Conservation (phyloP, 2,329 filamentous ascomycete species). For the Fusarium albidum region DNA sequence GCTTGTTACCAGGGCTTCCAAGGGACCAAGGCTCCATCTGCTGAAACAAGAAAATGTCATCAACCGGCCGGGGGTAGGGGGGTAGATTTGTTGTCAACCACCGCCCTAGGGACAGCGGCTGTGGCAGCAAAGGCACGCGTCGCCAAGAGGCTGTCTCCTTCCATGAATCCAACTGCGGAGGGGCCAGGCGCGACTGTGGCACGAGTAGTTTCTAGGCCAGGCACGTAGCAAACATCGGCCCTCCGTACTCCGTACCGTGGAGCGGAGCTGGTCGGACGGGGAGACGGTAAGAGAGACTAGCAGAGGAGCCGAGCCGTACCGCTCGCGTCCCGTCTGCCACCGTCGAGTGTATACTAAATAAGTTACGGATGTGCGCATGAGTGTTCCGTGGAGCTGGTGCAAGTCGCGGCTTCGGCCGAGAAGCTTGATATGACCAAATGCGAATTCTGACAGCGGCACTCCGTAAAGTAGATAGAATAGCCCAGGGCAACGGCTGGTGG, state of each 20-base stretch:
- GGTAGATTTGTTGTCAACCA: too few relatives aligned
- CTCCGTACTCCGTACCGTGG: too few relatives aligned
- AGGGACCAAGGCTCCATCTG: too few relatives aligned
- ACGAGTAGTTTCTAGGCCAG: slow-evolving; percentile 16
- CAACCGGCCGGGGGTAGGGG: too few relatives aligned
- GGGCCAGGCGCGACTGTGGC: slow-evolving; percentile 8
- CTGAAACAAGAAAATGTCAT: too few relatives aligned
- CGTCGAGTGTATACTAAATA: slow-evolving; percentile 29
- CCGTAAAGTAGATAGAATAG: too few relatives aligned
- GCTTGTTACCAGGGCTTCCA: too few relatives aligned
- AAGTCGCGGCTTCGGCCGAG: slow-evolving; percentile 28
- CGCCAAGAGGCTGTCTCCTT: slow-evolving; percentile 14
- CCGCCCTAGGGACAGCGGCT: too few relatives aligned
- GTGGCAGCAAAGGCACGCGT: slow-evolving; percentile 18
- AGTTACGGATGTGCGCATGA: too few relatives aligned
- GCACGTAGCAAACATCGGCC: too few relatives aligned
- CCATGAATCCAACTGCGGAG: slow-evolving; percentile 18
- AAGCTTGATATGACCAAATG: slow-evolving; percentile 13
- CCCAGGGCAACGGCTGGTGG: too few relatives aligned
- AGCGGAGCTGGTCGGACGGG: slow-evolving; percentile 28
- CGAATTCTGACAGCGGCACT: slow-evolving; percentile 14
- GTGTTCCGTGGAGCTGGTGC: slow-evolving; percentile 9
- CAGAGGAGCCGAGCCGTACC: slow-evolving; percentile 37
- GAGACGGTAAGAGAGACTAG: slow-evolving; percentile 31
- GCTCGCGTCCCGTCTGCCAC: slow-evolving; percentile 31